phyloP scores from a whole-genome alignment of 1,284 basidiomycete species.

The Neonothopanus nambi region DNA sequence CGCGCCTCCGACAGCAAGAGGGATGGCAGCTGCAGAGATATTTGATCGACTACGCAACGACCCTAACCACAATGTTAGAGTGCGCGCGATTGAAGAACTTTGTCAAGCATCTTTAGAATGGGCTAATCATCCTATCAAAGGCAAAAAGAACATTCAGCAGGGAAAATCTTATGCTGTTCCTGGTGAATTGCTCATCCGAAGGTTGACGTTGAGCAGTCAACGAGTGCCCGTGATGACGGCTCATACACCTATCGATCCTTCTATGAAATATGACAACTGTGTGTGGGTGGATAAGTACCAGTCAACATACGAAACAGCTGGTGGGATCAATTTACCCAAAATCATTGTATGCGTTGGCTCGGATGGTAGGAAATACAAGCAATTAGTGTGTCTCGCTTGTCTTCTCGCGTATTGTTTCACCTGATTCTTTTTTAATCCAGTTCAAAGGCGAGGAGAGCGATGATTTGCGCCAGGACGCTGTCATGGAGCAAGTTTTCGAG shows the following conservation, averaged over 20 bases:
- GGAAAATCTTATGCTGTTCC: constrained; percentile 38
- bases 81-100: constrained; percentile 64
- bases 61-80: constrained; percentile 36
- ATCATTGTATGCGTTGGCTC: constrained; percentile 73
- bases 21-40: constrained; percentile 69
- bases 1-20: constrained; percentile 41
- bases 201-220: constrained; percentile 36
- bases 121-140: constrained; percentile 65
- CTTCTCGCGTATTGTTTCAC: constrained; percentile 5
- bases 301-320: constrained; percentile 62
- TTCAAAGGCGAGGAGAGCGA: constrained; percentile 92
- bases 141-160: constrained; percentile 26
- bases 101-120: constrained; percentile 80
- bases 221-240: constrained; percentile 81
- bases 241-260: constrained; percentile 71
- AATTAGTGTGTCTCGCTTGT: constrained; percentile 64
- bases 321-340: constrained; percentile 86
- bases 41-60: constrained; percentile 59
- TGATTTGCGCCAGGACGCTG: constrained; percentile 94
- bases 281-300: constrained; percentile 70
- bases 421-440: constrained; percentile 39
- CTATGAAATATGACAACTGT: constrained; percentile 66
- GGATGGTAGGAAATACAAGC: constrained; percentile 72
- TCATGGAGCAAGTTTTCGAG: constrained; percentile 98
- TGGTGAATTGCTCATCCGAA: constrained; percentile 41